phyloP scores from a whole-genome alignment of 2,329 filamentous ascomycete genomes.

The Ploettnerulaceae sp. region DNA sequence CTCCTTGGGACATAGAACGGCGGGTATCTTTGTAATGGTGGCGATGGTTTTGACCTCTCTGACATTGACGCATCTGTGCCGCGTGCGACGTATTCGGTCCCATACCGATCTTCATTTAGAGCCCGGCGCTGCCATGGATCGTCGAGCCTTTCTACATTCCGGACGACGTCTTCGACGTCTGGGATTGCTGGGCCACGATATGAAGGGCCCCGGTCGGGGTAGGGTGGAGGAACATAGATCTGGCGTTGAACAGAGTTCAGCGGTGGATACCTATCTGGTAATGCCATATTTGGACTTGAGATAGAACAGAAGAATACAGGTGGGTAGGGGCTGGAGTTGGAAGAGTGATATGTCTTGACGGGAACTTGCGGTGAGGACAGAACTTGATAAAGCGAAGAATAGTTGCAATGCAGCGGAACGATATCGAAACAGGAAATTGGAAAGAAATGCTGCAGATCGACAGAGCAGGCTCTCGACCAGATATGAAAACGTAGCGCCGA shows the following conservation, averaged over 20 bases:
- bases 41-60: not conserved
- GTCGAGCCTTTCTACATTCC: not conserved
- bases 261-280: slow-evolving; percentile 5
- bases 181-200: not conserved
- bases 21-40: not conserved
- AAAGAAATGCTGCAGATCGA: not conserved
- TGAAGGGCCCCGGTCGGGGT: not conserved
- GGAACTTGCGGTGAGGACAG: slow-evolving; percentile 3
- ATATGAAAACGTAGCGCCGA: slow-evolving; percentile 1
- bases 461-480: not conserved
- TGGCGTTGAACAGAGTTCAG: not conserved
- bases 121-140: not conserved
- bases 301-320: not conserved
- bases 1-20: slow-evolving; percentile 9
- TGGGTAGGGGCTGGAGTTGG: not conserved
- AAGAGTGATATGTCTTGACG: not conserved
- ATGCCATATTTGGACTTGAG: not conserved
- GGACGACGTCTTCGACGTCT: not conserved
- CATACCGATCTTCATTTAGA: not conserved
- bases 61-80: not conserved
- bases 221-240: not conserved
- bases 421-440: not conserved
- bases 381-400: not conserved
- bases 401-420: not conserved
- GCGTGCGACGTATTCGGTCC: not conserved